Evolutionary conservation across 2,329 filamentous ascomycete genomes (phyloP).

Genomic region (Colletotrichum cereale): DNA sequence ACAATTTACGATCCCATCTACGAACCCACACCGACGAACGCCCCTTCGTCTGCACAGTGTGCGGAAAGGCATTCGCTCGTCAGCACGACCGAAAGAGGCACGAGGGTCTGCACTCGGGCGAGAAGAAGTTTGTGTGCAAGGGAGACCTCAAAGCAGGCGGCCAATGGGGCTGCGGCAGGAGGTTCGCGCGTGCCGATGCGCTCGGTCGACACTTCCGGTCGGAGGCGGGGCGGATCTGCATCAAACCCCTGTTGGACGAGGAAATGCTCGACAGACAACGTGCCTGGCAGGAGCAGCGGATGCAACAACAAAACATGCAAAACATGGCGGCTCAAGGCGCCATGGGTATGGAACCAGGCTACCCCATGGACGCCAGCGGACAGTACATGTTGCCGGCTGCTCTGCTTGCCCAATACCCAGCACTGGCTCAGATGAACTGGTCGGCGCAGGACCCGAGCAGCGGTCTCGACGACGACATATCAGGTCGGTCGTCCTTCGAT

Average conservation of each 20-base stretch:
- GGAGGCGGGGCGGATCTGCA: constrained; percentile 94
- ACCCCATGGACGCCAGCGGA: constrained; percentile 67
- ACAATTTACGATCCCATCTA: constrained; percentile 94
- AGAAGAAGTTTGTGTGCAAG: constrained; percentile 98
- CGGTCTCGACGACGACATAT: constrained; percentile 81
- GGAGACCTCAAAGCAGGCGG: constrained; percentile 86
- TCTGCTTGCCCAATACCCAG: constrained; percentile 91
- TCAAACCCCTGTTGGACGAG: constrained; percentile 96
- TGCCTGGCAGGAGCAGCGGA: constrained; percentile 78
- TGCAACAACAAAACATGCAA: constrained; percentile 74
- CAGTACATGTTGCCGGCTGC: constrained; percentile 85
- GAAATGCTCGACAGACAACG: constrained; percentile 87
- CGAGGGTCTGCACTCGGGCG: constrained; percentile 93
- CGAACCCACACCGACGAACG: constrained; percentile 97
- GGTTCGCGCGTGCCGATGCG: constrained; percentile 95
- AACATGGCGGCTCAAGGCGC: constrained; percentile 65
- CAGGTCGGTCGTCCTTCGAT: constrained; percentile 85
- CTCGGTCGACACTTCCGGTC: constrained; percentile 94
- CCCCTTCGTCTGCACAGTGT: constrained; percentile 96
- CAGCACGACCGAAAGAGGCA: constrained; percentile 98
- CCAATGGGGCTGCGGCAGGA: constrained; percentile 91
- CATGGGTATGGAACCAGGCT: constrained; percentile 72
- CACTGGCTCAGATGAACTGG: constrained; percentile 92
- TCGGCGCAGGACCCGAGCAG: constrained; percentile 72
- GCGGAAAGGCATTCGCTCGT: constrained; percentile 95